Percentiles rank a stretch among this genome's conserved stretches.
Conservation (phyloP, 2,329 filamentous ascomycete genomes). For the Fusarium redolens region DNA sequence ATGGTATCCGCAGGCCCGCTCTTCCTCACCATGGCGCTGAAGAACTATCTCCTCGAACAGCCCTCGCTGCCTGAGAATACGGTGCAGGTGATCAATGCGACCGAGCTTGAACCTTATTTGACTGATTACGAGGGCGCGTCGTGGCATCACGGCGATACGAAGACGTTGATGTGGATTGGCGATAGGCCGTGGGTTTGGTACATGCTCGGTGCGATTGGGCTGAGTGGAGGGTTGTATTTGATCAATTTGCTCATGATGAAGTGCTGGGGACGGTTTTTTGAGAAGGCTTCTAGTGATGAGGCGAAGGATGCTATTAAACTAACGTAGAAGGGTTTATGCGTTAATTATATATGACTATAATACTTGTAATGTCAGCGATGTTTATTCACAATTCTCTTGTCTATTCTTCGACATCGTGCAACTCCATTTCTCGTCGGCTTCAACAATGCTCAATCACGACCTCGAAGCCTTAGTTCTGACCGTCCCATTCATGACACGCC, state of each 20-base stretch:
- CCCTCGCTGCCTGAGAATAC: conserved; percentile 47
- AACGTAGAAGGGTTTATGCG: conserved; percentile 20
- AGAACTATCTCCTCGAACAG: conserved; percentile 72
- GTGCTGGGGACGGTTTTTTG: conserved; percentile 23
- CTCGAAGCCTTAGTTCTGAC: background rate
- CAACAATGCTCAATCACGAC: background rate
- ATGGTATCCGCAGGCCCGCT: conserved; percentile 84
- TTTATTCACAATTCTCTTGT: background rate
- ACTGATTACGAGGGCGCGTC: conserved; percentile 54
- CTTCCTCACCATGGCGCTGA: conserved; percentile 80
- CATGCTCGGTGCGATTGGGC: conserved; percentile 43
- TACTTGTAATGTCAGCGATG: conserved; percentile 26
- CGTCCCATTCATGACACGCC: background rate
- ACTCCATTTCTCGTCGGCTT: too few relatives aligned
- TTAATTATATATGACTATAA: conserved; percentile 20
- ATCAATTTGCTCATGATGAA: conserved; percentile 29
- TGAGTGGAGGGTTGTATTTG: conserved; percentile 28
- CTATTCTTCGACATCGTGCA: background rate
- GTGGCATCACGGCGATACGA: conserved; percentile 61
- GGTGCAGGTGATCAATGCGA: conserved; percentile 46
- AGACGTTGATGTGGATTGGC: conserved; percentile 61
- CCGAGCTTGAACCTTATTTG: conserved; percentile 47
- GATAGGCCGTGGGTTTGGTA: conserved; percentile 50
- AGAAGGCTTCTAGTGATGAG: conserved; percentile 15
- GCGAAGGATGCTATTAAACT: conserved; percentile 37